phyloP scores from a whole-genome alignment of 2,329 filamentous ascomycete species.

The Colletotrichum spinosum region DNA sequence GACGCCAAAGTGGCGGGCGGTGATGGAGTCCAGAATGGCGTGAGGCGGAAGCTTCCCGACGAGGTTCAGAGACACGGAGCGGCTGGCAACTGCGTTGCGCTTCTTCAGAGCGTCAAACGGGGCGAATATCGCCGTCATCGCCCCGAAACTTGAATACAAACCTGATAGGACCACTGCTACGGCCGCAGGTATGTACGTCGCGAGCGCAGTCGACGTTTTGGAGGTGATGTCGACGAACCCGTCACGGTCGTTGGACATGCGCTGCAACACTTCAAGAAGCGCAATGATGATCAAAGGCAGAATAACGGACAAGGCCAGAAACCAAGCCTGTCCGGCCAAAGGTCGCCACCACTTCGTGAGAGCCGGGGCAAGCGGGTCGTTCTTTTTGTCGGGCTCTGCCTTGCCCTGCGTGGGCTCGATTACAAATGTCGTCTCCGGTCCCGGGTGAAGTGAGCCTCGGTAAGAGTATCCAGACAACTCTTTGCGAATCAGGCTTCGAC shows the following conservation, averaged over 20 bases:
- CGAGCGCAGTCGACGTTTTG: conserved; percentile 40
- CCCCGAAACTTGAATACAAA: conserved; percentile 40
- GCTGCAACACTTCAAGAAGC: conserved; percentile 40
- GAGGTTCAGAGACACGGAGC: conserved; percentile 39
- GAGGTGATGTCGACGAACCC: conserved; percentile 41
- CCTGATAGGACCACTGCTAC: conserved; percentile 35
- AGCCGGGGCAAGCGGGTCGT: not conserved
- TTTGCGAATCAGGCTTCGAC: not conserved
- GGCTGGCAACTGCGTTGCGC: conserved; percentile 36
- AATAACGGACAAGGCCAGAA: conserved; percentile 41
- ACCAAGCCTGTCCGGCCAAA: conserved; percentile 39
- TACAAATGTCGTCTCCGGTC: conserved; percentile 11
- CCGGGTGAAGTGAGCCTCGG: conserved; percentile 1
- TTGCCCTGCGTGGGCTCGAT: conserved; percentile 2
- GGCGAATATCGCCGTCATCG: conserved; percentile 40
- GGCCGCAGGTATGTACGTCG: conserved; percentile 44
- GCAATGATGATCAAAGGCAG: conserved; percentile 41
- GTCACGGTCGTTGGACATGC: conserved; percentile 41
- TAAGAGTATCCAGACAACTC: conserved; percentile 4
- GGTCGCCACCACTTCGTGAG: conserved; percentile 40
- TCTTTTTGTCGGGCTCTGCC: not conserved
- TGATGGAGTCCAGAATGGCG: conserved; percentile 39
- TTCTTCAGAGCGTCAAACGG: conserved; percentile 40
- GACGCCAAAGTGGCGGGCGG: conserved; percentile 40
- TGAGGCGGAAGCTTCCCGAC: conserved; percentile 40